Base-by-base conservation (phyloP, 1,139 yeast species). In the Blastobotrys capitulatus region DNA sequence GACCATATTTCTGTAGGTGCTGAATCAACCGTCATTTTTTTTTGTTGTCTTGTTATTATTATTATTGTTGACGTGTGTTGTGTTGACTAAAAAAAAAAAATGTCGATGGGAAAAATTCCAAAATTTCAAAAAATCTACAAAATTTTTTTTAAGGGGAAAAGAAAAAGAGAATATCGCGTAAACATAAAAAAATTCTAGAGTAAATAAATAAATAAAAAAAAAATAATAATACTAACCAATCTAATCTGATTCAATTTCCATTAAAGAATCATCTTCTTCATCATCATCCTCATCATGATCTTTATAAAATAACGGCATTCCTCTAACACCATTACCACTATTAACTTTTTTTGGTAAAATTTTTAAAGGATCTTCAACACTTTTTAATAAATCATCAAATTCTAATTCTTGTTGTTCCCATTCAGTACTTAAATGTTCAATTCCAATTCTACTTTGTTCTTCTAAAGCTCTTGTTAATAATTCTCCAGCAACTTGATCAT, bases 401-500 rank as follows among this genome's bases (percentile, higher is more conserved):
- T 47, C 37, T 13, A 39, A 26, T 27, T 37, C 42, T 25, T 39
- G 52, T 10, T 50, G 38, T 18, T 51, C 50, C n/a, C 46, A 44
- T 19, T 54, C 61, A 37, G 46, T 48, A 16, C 48, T 47, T 7
- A 42, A 46, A 35, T 44, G 42, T 16, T 40, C 45, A 19, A 49
- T 38, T 1, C 56, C 55, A 12, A 38, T 27, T 20, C 48, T 42
- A 4, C 76, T 68, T 61, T 85, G 86, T 44, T 80, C 77, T 51
- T 85, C 94, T 45, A 90, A 70, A 0, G 97, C 97, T 55, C 95
- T 77, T 54, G 79, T 80, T 51, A 92, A 72, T 46, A 92, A 67
- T 61, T 92, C 97, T 5, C 80, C 74, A 0, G 97, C 95, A 22
- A 90, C 83, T 0, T 94, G 85, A 62, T 92, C 96, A 36, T 81